Percentiles rank a stretch among this genome's conserved stretches.
phyloP scores from a whole-genome alignment of 139 green algal genomes.

The Eudorina sp. region DNA sequence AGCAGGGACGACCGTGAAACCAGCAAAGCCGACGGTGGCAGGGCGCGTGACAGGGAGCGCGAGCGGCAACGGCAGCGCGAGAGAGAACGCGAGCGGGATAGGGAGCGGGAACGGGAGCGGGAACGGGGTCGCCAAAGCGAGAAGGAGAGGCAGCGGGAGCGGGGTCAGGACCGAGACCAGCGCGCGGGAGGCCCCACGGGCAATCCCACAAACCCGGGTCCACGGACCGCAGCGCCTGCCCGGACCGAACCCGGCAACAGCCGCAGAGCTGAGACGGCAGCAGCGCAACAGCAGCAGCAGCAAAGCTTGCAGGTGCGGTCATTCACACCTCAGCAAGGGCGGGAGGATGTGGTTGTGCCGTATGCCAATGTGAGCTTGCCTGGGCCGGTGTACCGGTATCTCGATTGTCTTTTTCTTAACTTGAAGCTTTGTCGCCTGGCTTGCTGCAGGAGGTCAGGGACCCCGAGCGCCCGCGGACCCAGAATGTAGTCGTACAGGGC shows the following conservation, averaged over 20 bases:
- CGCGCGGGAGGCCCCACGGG: not conserved
- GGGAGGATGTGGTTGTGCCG: too few species aligned
- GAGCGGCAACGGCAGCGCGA: not conserved
- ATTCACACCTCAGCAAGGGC: too few species aligned
- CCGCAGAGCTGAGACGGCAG: not conserved
- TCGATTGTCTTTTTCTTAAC: too few species aligned
- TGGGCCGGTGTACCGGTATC: too few species aligned
- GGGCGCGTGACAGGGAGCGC: not conserved
- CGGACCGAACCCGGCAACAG: not conserved
- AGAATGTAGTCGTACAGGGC: not conserved
- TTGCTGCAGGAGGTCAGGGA: constrained; percentile 7
- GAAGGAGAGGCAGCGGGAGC: not conserved
- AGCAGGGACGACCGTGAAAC: not conserved
- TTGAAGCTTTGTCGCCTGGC: too few species aligned
- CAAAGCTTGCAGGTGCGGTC: not conserved
- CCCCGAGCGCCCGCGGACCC: not conserved
- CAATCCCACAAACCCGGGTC: not conserved
- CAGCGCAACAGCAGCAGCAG: not conserved
- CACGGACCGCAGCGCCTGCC: not conserved
- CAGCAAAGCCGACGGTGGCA: not conserved
- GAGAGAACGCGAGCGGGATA: not conserved
- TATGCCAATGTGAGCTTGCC: too few species aligned
- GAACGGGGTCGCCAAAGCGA: not conserved
- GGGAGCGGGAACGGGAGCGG: not conserved
- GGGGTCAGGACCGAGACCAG: not conserved